Evolutionary conservation across 2,329 filamentous ascomycete genomes (phyloP), one percentile per base, ranked within the genome.

Genomic region (Diaporthe vexans): DNA sequence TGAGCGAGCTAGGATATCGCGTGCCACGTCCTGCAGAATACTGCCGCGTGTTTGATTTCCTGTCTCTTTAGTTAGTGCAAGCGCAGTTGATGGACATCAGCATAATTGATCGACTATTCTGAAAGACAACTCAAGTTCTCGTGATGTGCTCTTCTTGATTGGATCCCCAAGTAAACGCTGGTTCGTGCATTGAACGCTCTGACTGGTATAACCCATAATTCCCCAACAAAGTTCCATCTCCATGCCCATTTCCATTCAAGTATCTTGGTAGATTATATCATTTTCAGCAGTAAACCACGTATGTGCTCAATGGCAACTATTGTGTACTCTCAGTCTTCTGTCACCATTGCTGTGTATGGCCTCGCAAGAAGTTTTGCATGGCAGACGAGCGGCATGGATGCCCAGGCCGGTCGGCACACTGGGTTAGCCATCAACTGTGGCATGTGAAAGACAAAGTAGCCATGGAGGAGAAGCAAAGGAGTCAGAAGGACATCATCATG

Each of bases 51-150:
- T 68, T 37, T 54, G 48, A 24, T 68, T 68, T 54, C 15, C n/a
- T 54, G 48, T 54, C 46, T 37, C 19, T 37, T 68, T 33, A 37
- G n/a, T 52, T 68, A 33, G 33, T 51, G 48, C 63, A 13, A 26
- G 21, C 40, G 63, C 33, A n/a, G 48, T 48, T 54, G 63, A 15
- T 26, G 63, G 48, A 37, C 19, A 37, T 29, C 33, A 54, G 63
- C 63, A 68, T 40, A 68, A 68, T 54, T 68, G 54, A 68, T 68
- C 26, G 33, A 68, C 13, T 68, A 37, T 68, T 68, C 21, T 54
- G 46, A 37, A 65, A 65, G 19, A 26, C 33, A 17, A 19, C 2
- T 24, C 2, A 19, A 7, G 19, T n/a, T 7, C 15, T 37, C 7
- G 13, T 52, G 63, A 43, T 11, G n/a, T 9, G 11, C 29, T 26